Percentiles rank a stretch among this genome's conserved stretches.
Evolutionary conservation across 768 basidiomycete genomes (phyloP).

Genomic region (Leccinum broughii): DNA sequence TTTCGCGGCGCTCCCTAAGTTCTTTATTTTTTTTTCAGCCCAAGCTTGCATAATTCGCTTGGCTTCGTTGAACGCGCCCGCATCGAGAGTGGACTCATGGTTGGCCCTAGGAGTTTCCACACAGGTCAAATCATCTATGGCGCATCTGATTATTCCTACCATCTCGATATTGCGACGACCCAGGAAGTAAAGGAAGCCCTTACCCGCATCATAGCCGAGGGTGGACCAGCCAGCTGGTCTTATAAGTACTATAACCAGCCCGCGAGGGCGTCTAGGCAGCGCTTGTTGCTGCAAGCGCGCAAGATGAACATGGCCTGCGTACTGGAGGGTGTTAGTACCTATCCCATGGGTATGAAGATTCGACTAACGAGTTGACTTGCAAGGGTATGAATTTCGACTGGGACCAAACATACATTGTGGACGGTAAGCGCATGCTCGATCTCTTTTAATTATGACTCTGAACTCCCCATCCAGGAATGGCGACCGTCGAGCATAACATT

Average conservation of each 20-base stretch:
- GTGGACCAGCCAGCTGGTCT: constrained; percentile 66
- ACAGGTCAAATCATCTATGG: constrained; percentile 60
- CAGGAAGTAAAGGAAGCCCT: constrained; percentile 67
- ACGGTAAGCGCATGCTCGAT: constrained; percentile 46
- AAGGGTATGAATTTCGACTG: constrained; percentile 76
- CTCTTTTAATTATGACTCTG: background rate
- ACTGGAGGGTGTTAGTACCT: constrained; percentile 57
- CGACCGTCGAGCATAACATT: constrained; percentile 70
- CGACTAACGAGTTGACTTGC: background rate
- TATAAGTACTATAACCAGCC: constrained; percentile 84
- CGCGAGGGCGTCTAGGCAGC: constrained; percentile 65
- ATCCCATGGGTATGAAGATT: background rate
- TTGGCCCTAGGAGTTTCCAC: constrained; percentile 74
- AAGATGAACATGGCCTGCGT: constrained; percentile 70
- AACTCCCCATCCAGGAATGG: constrained; percentile 54
- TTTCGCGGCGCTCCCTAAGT: background rate
- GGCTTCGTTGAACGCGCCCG: constrained; percentile 67
- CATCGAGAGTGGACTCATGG: constrained; percentile 64
- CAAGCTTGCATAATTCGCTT: constrained; percentile 61
- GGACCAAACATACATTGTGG: constrained; percentile 76
- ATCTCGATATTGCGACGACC: constrained; percentile 66
- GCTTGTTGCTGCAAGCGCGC: constrained; percentile 59
- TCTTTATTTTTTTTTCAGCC: constrained; percentile 38
- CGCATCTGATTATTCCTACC: constrained; percentile 49
- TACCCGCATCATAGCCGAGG: constrained; percentile 68